Percentiles rank a stretch among this genome's conserved stretches.
phyloP scores from a whole-genome alignment of 371 early-diverging fungal genomes.

The Mortierella polycephala region DNA sequence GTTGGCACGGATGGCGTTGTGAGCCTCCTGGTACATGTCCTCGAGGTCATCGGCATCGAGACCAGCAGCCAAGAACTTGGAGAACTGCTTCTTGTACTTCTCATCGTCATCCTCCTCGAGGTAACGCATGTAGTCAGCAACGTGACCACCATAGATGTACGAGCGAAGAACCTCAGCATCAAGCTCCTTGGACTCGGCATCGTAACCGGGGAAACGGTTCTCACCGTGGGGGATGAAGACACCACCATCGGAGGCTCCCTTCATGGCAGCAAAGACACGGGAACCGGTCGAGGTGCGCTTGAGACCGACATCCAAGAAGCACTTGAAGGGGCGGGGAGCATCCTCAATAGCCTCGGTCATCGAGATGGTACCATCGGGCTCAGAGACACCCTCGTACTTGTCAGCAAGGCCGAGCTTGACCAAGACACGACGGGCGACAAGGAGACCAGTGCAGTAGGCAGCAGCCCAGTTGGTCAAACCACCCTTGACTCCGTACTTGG shows the following conservation, averaged over 20 bases:
- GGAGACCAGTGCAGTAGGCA: constrained; percentile 99
- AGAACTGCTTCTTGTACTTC: constrained; percentile 97
- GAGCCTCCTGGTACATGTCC: constrained; percentile 95
- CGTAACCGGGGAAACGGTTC: constrained; percentile 99
- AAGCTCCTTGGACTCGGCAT: constrained; percentile 89
- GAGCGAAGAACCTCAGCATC: constrained; percentile 96
- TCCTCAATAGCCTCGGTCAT: constrained; percentile 94
- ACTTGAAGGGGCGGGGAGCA: constrained; percentile 98
- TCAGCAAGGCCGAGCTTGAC: constrained; percentile 95
- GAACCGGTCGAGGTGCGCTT: constrained; percentile 99
- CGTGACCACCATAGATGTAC: constrained; percentile 99
- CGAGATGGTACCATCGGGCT: constrained; percentile 93
- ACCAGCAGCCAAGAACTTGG: constrained; percentile 93
- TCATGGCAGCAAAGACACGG: constrained; percentile 99
- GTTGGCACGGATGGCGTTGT: constrained; percentile 94
- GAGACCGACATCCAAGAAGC: constrained; percentile 99
- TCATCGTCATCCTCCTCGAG: constrained; percentile 99
- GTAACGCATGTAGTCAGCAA: constrained; percentile 98
- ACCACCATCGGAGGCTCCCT: constrained; percentile 99
- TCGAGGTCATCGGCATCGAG: constrained; percentile 95
- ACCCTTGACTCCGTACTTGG: constrained; percentile 97
- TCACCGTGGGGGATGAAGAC: constrained; percentile 98
- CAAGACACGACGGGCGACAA: constrained; percentile 97
- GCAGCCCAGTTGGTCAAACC: constrained; percentile 99
- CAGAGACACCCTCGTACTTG: constrained; percentile 96